Evolutionary conservation across 164 flowering plant species (phyloP).

Genomic region (Paratinospora sagittata): DNA sequence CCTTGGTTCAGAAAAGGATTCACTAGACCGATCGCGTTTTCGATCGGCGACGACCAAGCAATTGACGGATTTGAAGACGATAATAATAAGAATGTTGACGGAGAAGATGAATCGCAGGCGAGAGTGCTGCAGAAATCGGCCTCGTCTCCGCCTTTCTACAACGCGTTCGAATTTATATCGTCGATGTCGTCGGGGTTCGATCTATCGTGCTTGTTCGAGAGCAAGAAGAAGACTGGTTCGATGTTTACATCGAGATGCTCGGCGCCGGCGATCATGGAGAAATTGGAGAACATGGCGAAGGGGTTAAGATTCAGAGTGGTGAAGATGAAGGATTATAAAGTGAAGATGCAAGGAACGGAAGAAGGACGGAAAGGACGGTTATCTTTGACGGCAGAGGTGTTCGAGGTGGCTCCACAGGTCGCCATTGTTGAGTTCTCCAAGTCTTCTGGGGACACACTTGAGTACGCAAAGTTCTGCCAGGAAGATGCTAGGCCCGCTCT

Average conservation of each 20-base stretch:
- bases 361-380: conserved; percentile 71
- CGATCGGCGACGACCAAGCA: conserved; percentile 17
- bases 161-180: conserved; percentile 77
- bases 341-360: conserved; percentile 40
- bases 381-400: conserved; percentile 68
- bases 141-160: conserved; percentile 46
- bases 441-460: conserved; percentile 63
- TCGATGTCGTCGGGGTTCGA: conserved; percentile 87
- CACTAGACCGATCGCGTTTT: conserved; percentile 18
- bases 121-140: neutral
- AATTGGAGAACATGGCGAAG: conserved; percentile 48
- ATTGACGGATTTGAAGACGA: too few relatives aligned
- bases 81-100: neutral
- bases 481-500: conserved; percentile 67
- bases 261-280: conserved; percentile 45
- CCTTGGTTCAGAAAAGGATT: conserved; percentile 58
- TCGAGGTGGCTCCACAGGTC: conserved; percentile 68
- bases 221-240: conserved; percentile 35
- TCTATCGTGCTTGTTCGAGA: conserved; percentile 62
- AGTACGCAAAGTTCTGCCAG: conserved; percentile 55
- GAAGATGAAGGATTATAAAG: conserved; percentile 47
- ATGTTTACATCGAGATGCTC: conserved; percentile 60
- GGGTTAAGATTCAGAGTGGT: conserved; percentile 37
- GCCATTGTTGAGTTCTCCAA: conserved; percentile 63
- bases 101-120: neutral